Conservation (phyloP, 1,284 basidiomycete genomes). For the Vanrija sp. region DNA sequence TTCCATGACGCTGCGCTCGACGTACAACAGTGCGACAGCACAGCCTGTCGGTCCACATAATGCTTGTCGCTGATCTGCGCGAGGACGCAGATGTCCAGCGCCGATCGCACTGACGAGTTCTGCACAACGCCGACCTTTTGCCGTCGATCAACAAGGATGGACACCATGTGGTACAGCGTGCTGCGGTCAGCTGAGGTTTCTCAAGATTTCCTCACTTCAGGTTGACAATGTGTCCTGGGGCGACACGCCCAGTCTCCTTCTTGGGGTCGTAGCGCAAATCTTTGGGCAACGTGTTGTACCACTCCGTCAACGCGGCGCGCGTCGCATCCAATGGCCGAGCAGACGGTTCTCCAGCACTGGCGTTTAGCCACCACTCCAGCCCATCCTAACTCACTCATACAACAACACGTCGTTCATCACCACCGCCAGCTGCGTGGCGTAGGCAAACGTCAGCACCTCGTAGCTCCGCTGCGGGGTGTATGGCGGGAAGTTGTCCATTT, state of each 20-base stretch:
- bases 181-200: background rate
- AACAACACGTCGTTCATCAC: conserved; percentile 2
- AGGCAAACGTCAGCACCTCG: background rate
- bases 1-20: background rate
- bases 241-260: background rate
- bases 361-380: background rate
- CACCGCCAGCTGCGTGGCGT: background rate
- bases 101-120: background rate
- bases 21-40: conserved; percentile 4
- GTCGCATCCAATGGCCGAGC: background rate
- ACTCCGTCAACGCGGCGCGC: background rate
- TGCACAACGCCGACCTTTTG: background rate
- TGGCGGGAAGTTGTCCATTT: background rate
- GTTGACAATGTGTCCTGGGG: conserved; percentile 3
- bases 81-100: background rate
- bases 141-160: background rate
- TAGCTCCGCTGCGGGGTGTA: background rate
- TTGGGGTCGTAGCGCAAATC: background rate
- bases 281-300: background rate
- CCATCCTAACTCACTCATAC: background rate
- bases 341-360: conserved; percentile 1
- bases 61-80: background rate
- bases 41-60: conserved; percentile 1
- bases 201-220: background rate
- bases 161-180: conserved; percentile 2